These are phyloP conservation scores for cucumber (Cucumis sativus) DNA, from an alignment of 306 rosid genomes.

Conservation along the genomic window DNA sequence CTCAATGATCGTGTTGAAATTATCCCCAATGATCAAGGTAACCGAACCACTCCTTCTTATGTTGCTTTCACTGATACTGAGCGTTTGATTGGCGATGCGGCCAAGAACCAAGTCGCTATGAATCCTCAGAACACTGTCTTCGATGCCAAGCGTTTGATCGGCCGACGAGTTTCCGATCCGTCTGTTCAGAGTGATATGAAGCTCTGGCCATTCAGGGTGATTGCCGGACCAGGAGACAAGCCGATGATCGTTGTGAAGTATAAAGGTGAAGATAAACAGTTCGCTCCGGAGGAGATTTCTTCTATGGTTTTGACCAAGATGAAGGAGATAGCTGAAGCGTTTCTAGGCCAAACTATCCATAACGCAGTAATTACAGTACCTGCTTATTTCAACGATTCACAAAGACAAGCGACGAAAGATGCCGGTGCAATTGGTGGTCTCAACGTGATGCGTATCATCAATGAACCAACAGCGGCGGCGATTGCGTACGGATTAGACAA, in stretches of 20 bases:
- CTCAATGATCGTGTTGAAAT: conserved; percentile 74
- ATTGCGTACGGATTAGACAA: conserved; percentile 78
- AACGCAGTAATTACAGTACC: conserved; percentile 75
- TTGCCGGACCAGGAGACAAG: conserved; percentile 50
- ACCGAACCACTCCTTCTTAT: conserved; percentile 76
- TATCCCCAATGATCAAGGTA: conserved; percentile 81
- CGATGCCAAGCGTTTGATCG: conserved; percentile 77
- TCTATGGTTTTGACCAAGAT: conserved; percentile 66
- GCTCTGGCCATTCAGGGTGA: conserved; percentile 70
- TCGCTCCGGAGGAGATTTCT: conserved; percentile 58
- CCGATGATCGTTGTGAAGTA: conserved; percentile 58
- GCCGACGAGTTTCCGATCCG: conserved; percentile 42
- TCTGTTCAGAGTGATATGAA: conserved; percentile 69
- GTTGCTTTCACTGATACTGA: conserved; percentile 90
- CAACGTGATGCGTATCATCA: conserved; percentile 63
- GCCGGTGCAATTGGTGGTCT: conserved; percentile 54
- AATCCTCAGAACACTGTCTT: conserved; percentile 73
- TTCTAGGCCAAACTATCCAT: conserved; percentile 37
- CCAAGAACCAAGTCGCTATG: conserved; percentile 84
- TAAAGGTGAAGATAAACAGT: conserved; percentile 61
- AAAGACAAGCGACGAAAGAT: conserved; percentile 77
- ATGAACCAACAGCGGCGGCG: conserved; percentile 77
- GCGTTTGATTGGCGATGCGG: conserved; percentile 71
- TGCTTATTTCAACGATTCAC: conserved; percentile 79
- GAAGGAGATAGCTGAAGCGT: conserved; percentile 60